Evolutionary conservation across 352 stramenopile species (phyloP), one percentile per base, ranked within the genome.

Genomic region (Phytophthora fragariaefolia): DNA sequence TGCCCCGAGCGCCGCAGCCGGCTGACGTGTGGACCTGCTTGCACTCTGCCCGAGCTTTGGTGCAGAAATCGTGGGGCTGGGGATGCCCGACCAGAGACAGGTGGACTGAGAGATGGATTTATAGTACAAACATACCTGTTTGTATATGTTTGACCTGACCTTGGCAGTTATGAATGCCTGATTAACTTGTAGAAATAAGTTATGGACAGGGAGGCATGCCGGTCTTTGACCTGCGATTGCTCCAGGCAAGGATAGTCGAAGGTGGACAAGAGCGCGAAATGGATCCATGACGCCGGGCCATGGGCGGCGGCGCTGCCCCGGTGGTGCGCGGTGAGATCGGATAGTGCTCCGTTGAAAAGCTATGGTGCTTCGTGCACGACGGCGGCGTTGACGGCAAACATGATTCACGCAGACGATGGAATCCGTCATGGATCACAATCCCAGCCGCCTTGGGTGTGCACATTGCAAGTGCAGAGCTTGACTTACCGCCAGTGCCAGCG

Each of bases 21-120:
- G 57, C 55, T 59, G 40, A 42, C 23, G 40, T 66, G 55, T 61
- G 63, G 63, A 70, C 62, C 54, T 63, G 56, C 49, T 59, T 15
- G 30, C n/a, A 36, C 57, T 53, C 48, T 17, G 54, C 62, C 30
- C 54, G 66, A 57, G 69, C 61, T 63, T 58, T 50, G 26, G 66
- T 69, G 24, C 61, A 74, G 60, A 74, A 58, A 74, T 52, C 45
- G 60, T 71, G 51, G 43, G 62, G 67, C 32, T 63, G 26, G n/a
- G 30, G 43, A 48, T 52, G 17, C 26, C n/a, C 12, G 45, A 28
- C 38, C 40, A 42, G 28, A 54, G 50, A 58, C 30, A 62, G 22
- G 18, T 50, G 45, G 48, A 55, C n/a, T n/a, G n/a, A n/a, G n/a
- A n/a, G n/a, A n/a, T n/a, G n/a, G n/a, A n/a, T n/a, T n/a, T n/a